Evolutionary conservation across 2,329 filamentous ascomycete species (phyloP), one percentile per base, ranked within the genome.

Genomic region (Pseudogymnoascus sp.): DNA sequence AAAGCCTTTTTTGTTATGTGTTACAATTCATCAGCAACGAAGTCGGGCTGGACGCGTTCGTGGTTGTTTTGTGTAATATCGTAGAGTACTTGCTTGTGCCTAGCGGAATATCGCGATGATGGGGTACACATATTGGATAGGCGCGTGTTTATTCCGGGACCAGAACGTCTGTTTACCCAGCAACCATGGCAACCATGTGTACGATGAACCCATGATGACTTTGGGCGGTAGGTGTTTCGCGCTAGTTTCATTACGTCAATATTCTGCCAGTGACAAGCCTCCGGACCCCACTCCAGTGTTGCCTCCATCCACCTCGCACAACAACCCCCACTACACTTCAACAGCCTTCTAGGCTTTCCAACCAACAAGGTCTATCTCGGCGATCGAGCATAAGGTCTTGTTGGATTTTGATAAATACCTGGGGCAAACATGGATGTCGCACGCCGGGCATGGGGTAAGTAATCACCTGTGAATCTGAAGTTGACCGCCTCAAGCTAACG

Each of bases 381-480:
- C 12, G 10, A 62, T n/a, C 50, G 50, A 56, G 50, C 28, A 35
- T 56, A 28, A 22, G 28, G 28, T 56, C 50, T 33, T 56, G 28
- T 56, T 56, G 50, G 50, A 56, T 35, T 56, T 22, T 22, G 16
- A 33, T 33, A 56, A 33, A 35, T 12, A 33, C 6, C 28, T 35
- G 10, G 28, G 28, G 10, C 50, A 56, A 35, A 33, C 63, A 85
- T 85, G 83, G 80, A 84, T 69, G 75, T 78, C 70, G 81, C 84
- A 66, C 81, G 81, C 74, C 82, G 82, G 74, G 81, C 83, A 62
- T 88, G 85, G 85, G 84, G 85, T 86, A 76, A 73, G 75, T 65
- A 59, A 37, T n/a, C 46, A 31, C 63, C 61, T 68, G 67, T 61
- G 61, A 46, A 59, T 40, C 24, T 65, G 61, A 63, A 64, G 62